Conservation (phyloP, 176 grass and related monocot species). For the Thalia dealbata region DNA sequence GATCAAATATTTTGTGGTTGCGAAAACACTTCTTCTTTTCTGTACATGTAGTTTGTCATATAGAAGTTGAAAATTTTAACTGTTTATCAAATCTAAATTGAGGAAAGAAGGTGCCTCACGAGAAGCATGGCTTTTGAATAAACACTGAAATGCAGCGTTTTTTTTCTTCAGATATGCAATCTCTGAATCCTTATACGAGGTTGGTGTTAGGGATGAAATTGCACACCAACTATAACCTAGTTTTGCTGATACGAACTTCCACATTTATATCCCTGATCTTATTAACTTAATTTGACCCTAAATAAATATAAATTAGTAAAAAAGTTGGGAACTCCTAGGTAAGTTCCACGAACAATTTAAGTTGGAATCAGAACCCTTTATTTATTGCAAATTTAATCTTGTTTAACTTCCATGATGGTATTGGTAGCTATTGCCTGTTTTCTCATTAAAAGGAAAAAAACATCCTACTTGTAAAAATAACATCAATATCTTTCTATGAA, state of each 20-base stretch:
- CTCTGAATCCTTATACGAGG: neutral
- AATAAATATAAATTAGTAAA: neutral
- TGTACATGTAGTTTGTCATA: too few species aligned
- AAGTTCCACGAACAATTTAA: neutral
- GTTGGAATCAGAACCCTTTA: neutral
- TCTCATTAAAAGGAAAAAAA: neutral
- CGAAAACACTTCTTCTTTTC: neutral
- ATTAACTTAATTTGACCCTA: neutral
- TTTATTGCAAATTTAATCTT: neutral
- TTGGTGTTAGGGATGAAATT: neutral
- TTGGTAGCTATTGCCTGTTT: neutral
- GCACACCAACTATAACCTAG: neutral
- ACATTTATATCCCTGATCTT: neutral
- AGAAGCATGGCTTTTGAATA: neutral
- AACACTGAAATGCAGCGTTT: neutral
- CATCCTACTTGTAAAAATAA: neutral
- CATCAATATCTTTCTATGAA: neutral
- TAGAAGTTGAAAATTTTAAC: neutral
- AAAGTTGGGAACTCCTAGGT: neutral
- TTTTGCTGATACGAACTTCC: neutral
- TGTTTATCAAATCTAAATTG: neutral
- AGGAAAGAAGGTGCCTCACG: neutral
- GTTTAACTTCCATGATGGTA: too few species aligned
- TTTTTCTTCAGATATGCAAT: neutral
- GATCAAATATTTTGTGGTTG: neutral